Conservation (phyloP, 306 rosid species). For the Cucurbita argyrosperma region DNA sequence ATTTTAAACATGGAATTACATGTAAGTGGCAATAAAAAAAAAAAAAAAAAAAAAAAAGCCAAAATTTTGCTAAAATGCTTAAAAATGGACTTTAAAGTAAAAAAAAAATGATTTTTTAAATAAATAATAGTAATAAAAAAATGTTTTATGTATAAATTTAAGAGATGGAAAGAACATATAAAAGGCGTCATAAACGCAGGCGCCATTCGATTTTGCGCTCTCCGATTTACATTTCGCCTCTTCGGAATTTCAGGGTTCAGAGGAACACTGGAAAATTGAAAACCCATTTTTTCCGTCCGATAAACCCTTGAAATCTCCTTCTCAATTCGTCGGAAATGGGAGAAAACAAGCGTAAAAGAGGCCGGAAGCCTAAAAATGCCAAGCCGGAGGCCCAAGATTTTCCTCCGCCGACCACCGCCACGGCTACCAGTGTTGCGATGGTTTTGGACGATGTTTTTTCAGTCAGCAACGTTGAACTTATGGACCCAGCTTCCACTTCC, state of each 20-base stretch:
- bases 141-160: background rate
- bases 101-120: too few relatives aligned
- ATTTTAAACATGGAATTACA: too few relatives aligned
- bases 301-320: background rate
- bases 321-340: slow-evolving; percentile 12
- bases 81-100: too few relatives aligned
- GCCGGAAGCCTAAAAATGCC: slow-evolving; percentile 56
- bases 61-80: too few relatives aligned
- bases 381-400: slow-evolving; percentile 52
- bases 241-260: background rate
- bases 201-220: background rate
- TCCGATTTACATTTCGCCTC: background rate
- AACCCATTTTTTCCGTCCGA: background rate
- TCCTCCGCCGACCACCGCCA: slow-evolving; percentile 12
- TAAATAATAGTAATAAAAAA: background rate
- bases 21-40: too few relatives aligned
- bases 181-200: background rate
- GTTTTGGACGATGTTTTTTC: slow-evolving; percentile 43
- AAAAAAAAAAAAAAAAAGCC: too few relatives aligned
- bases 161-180: background rate
- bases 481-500: slow-evolving; percentile 26
- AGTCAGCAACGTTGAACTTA: slow-evolving; percentile 43
- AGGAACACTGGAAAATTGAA: background rate
- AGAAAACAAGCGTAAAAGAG: slow-evolving; percentile 55
- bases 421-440: slow-evolving; percentile 5